Conservation (phyloP, 23 red algal genomes). For the Gracilaria domingensis region DNA sequence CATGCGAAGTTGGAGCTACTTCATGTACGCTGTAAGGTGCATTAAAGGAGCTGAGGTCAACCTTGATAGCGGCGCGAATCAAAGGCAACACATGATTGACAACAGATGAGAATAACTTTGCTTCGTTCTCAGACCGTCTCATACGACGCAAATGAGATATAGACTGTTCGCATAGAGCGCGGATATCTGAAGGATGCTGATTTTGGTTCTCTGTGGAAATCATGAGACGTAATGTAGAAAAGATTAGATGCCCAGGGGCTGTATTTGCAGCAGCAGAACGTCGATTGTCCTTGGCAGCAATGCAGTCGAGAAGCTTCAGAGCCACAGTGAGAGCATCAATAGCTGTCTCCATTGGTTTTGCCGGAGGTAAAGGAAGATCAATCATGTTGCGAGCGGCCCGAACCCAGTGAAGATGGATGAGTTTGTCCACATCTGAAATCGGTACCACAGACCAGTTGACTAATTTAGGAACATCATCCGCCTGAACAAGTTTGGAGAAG, state of each 20-base stretch:
- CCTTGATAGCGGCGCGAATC: neutral
- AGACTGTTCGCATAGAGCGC: neutral
- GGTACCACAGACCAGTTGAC: slow-evolving; percentile 8
- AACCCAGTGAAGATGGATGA: slow-evolving; percentile 38
- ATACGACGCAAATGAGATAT: neutral
- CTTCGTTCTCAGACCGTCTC: neutral
- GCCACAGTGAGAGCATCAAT: slow-evolving; percentile 7
- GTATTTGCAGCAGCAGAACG: slow-evolving; percentile 30
- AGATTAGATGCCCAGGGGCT: slow-evolving; percentile 29
- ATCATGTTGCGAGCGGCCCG: slow-evolving; percentile 26
- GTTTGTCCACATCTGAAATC: slow-evolving; percentile 9
- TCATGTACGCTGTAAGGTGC: slow-evolving; percentile 6
- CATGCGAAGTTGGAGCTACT: slow-evolving; percentile 9
- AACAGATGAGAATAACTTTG: neutral
- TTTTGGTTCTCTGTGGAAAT: neutral
- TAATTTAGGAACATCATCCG: slow-evolving; percentile 12
- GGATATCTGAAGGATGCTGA: neutral
- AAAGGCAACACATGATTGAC: neutral
- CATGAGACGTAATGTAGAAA: neutral
- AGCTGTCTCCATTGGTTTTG: neutral
- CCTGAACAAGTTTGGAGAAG: slow-evolving; percentile 11
- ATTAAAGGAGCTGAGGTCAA: slow-evolving; percentile 19
- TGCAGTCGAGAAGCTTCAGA: slow-evolving; percentile 16
- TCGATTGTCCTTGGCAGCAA: slow-evolving; percentile 16
- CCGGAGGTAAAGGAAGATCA: slow-evolving; percentile 21